Conservation (phyloP, 148 eudicot genomes). For the Vaccinium macrocarpon region DNA sequence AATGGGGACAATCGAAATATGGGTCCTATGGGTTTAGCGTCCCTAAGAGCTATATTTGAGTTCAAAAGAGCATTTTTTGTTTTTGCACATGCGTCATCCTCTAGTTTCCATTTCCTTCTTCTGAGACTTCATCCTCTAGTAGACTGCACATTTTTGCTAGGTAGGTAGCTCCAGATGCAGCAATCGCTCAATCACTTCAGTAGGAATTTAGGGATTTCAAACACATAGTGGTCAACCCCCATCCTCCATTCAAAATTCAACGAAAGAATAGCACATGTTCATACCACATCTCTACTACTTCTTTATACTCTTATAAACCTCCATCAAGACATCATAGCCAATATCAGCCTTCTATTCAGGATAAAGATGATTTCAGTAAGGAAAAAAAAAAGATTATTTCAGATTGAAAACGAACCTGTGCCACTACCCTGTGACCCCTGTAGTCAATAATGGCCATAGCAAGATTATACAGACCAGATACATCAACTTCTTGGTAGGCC, state of each 20-base stretch:
- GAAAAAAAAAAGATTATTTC: background rate
- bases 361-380: background rate
- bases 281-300: background rate
- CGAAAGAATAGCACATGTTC: background rate
- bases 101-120: background rate
- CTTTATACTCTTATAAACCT: background rate
- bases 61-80: background rate
- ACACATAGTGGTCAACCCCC: background rate
- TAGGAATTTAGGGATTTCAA: background rate
- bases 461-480: conserved; percentile 89
- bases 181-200: background rate
- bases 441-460: conserved; percentile 99
- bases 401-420: conserved; percentile 66
- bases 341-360: background rate
- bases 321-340: background rate
- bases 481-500: conserved; percentile 97
- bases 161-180: background rate
- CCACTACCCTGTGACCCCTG: conserved; percentile 94
- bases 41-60: background rate
- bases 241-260: background rate
- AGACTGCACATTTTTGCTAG: background rate
- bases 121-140: background rate
- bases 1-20: background rate
- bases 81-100: conserved; percentile 1
- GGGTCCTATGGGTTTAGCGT: background rate